Percentiles rank a stretch among this genome's conserved stretches.
phyloP scores from a whole-genome alignment of 495 filamentous ascomycete species.

The Elaphomyces granulatus region DNA sequence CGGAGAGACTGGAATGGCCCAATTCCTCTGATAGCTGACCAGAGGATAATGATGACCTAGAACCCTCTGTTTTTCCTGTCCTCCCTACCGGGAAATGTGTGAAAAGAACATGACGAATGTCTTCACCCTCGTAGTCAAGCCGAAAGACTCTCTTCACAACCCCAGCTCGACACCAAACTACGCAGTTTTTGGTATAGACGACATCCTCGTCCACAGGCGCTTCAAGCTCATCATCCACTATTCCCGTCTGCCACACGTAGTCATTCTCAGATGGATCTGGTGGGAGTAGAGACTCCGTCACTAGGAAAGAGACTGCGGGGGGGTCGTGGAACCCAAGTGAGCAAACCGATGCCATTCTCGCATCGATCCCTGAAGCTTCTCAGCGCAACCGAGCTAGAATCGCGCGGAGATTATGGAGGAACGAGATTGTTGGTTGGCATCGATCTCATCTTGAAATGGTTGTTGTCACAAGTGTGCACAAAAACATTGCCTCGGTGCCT shows the following conservation, averaged over 20 bases:
- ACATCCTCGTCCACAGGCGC: conserved; percentile 60
- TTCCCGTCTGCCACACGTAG: conserved; percentile 58
- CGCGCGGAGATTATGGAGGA: no score
- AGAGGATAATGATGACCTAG: neutral
- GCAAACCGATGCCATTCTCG: conserved; percentile 60
- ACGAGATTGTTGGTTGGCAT: no score
- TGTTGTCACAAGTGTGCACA: no score
- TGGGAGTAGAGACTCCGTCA: conserved; percentile 65
- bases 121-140: conserved; percentile 74
- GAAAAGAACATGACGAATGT: conserved; percentile 68
- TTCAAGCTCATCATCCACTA: conserved; percentile 29
- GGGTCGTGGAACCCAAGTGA: conserved; percentile 84
- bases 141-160: conserved; percentile 76
- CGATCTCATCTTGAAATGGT: no score
- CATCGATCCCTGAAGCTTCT: conserved; percentile 15
- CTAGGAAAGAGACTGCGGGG: conserved; percentile 64
- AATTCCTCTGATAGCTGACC: neutral
- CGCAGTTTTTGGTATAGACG: conserved; percentile 65
- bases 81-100: conserved; percentile 53
- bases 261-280: conserved; percentile 46
- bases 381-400: no score
- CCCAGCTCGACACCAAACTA: conserved; percentile 82
- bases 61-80: conserved; percentile 2
- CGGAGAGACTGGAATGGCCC: neutral
- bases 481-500: no score